A percentile compares a stretch with the other conserved stretches of the same genome.
Conservation (phyloP, 2,329 filamentous ascomycete species). For the Stemphylium vesicarium region DNA sequence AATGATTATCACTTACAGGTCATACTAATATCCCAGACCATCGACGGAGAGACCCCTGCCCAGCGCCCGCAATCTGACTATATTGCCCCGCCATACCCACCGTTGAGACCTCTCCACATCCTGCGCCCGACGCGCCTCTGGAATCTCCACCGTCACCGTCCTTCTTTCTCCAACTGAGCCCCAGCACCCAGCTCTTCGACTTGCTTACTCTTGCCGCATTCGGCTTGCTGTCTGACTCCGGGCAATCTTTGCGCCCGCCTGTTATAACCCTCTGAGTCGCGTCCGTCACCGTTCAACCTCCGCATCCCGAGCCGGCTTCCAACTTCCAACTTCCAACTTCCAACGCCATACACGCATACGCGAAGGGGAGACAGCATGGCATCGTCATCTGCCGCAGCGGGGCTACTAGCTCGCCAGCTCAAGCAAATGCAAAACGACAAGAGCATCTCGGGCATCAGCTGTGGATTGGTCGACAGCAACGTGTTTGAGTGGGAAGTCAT, state of each 20-base stretch:
- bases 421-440: constrained; percentile 93
- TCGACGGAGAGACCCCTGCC: background rate
- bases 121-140: constrained; percentile 21
- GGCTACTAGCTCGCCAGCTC: constrained; percentile 82
- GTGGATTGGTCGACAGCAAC: constrained; percentile 83
- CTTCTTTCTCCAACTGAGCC: constrained; percentile 1
- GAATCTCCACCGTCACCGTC: constrained; percentile 15
- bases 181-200: background rate
- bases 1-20: constrained; percentile 4
- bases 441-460: constrained; percentile 93
- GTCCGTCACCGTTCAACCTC: background rate
- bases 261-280: background rate
- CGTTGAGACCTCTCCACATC: constrained; percentile 15
- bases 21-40: background rate
- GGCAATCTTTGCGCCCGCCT: background rate
- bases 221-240: background rate
- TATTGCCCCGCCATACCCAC: constrained; percentile 28
- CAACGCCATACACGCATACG: constrained; percentile 12
- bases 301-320: constrained; percentile 7
- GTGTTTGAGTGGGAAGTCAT: constrained; percentile 99
- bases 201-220: background rate
- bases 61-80: constrained; percentile 20
- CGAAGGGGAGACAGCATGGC: constrained; percentile 34
- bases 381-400: constrained; percentile 63
- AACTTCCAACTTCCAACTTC: constrained; percentile 12